Evolutionary conservation across 176 grass and related monocot species (phyloP).

Genomic region (Oryza meyeriana): DNA sequence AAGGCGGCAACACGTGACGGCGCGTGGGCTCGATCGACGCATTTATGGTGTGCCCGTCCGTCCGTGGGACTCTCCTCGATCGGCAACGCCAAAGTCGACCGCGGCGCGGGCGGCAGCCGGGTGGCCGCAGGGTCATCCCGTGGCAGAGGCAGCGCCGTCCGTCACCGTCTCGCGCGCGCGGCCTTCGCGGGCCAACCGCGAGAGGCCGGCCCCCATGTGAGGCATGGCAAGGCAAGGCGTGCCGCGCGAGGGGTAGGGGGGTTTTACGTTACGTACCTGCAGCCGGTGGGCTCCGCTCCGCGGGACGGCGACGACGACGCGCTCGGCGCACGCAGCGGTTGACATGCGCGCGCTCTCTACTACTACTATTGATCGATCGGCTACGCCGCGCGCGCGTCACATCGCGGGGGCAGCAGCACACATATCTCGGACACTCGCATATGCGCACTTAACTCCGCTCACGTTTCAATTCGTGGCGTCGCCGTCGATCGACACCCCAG

Average conservation of each 20-base stretch:
- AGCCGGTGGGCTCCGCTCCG: not conserved
- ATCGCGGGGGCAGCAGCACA: not conserved
- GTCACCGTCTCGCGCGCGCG: not conserved
- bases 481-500: not conserved
- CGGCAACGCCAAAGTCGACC: too few relatives aligned
- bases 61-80: too few relatives aligned
- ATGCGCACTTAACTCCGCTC: constrained; percentile 39
- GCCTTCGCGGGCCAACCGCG: too few relatives aligned
- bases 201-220: constrained; percentile 12
- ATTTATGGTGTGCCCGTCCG: too few relatives aligned
- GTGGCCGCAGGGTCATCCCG: not conserved
- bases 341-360: too few relatives aligned
- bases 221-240: not conserved
- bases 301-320: not conserved
- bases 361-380: too few relatives aligned
- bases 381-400: not conserved
- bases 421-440: constrained; percentile 41
- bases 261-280: not conserved
- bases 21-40: constrained; percentile 25
- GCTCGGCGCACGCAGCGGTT: not conserved
- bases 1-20: constrained; percentile 32
- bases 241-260: not conserved
- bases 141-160: not conserved
- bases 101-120: not conserved
- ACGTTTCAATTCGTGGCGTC: constrained; percentile 16